phyloP scores from a whole-genome alignment of 2,329 filamentous ascomycete species.

The Diplodia mutila region DNA sequence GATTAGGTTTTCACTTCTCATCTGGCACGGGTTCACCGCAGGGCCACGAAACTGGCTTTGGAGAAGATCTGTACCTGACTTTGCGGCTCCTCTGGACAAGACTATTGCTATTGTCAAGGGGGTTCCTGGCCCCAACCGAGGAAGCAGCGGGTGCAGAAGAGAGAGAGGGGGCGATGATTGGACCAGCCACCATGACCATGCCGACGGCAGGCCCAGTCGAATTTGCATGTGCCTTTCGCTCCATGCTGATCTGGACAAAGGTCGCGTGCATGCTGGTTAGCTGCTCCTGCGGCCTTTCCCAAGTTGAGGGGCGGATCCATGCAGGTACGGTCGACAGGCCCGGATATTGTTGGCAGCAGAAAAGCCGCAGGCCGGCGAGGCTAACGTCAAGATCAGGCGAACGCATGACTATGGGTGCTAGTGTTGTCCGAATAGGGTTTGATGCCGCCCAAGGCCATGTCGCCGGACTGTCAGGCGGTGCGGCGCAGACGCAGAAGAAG shows the following conservation, averaged over 20 bases:
- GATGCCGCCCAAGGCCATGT: not conserved
- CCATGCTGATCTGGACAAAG: not conserved
- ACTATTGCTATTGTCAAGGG: not conserved
- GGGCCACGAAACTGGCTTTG: not conserved
- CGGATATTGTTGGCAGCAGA: not conserved
- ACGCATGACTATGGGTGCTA: slow-evolving; percentile 1
- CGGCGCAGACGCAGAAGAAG: not conserved
- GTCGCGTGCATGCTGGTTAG: not conserved
- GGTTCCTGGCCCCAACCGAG: not conserved
- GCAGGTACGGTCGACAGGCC: slow-evolving; percentile 6
- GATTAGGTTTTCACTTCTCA: not conserved
- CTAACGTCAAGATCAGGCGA: not conserved
- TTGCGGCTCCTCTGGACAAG: slow-evolving; percentile 1
- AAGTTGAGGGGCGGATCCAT: slow-evolving; percentile 10
- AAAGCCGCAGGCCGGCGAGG: not conserved
- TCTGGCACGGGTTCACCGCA: not conserved
- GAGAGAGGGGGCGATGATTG: not conserved
- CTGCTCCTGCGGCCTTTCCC: not conserved
- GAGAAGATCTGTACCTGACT: not conserved
- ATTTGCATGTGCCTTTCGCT: slow-evolving; percentile 18
- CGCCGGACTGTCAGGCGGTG: not conserved
- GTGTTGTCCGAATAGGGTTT: not conserved
- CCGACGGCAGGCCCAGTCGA: too few species aligned
- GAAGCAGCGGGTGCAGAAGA: not conserved
- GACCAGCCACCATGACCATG: not conserved